These are phyloP conservation scores for Phytomonas sp. DNA, from an alignment of 208 protist genomes.

Conservation along the genomic window DNA sequence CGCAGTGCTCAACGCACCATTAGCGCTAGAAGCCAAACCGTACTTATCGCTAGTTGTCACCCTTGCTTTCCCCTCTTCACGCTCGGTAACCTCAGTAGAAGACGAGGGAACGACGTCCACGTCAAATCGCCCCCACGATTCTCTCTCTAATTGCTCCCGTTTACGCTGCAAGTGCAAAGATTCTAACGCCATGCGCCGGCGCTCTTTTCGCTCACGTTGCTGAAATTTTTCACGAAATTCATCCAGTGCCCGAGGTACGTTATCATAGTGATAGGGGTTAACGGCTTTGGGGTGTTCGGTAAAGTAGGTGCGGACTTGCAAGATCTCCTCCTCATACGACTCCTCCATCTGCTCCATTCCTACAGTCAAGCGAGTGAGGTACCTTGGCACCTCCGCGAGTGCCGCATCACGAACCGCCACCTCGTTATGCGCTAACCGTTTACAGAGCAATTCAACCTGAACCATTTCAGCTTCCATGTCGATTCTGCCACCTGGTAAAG, in stretches of 20 bases:
- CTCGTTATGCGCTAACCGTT: conserved; percentile 79
- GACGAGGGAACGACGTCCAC: too few species aligned
- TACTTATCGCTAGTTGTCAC: conserved; percentile 19
- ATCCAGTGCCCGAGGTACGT: conserved; percentile 34
- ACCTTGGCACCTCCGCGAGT: conserved; percentile 57
- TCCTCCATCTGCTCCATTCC: conserved; percentile 39
- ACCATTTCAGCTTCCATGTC: conserved; percentile 49
- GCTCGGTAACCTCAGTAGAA: too few species aligned
- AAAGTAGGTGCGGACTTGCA: conserved; percentile 30
- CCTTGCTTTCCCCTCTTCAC: conserved; percentile 6
- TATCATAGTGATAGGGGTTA: conserved; percentile 54
- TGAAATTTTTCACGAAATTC: conserved; percentile 14
- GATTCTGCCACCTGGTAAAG: conserved; percentile 40
- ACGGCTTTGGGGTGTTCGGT: conserved; percentile 26
- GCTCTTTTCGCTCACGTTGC: too few species aligned
- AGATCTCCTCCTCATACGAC: conserved; percentile 29
- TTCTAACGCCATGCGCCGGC: too few species aligned
- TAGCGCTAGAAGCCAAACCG: conserved; percentile 12
- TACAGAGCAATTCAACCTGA: conserved; percentile 71
- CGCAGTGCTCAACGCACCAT: conserved; percentile 16
- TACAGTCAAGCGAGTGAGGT: conserved; percentile 40
- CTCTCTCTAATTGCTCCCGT: too few species aligned
- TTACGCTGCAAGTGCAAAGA: too few species aligned
- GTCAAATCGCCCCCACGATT: too few species aligned
- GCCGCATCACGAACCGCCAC: conserved; percentile 66